Base-by-base conservation (phyloP, 495 filamentous ascomycete genomes). In the Geoglossum glabrum region DNA sequence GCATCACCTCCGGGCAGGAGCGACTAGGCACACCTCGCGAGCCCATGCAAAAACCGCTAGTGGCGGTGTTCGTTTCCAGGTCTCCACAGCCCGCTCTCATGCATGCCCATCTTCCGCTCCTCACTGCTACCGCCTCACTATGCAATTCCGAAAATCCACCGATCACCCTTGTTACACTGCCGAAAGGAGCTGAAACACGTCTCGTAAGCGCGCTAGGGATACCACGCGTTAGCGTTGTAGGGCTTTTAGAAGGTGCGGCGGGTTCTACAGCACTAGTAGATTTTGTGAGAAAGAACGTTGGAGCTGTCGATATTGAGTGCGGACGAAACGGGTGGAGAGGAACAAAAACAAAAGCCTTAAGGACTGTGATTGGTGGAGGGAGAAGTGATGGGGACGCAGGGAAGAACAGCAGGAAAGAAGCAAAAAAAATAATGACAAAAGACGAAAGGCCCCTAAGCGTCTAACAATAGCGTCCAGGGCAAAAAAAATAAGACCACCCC, bases 21-120 rank as follows among this genome's bases (percentile, higher is more conserved):
- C 70, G 30, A 27, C 27, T 21, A 30, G 31, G 50, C 23, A 17
- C 21, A 59, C 59, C 10, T 27, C 55, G 21, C 62, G 62, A 2
- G 7, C 11, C 17, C 23, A 52, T 13, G 11, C 25, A 6, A 3
- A 43, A 43, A 17, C 64, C 55, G 21, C 17, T 77, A 55, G 69
- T 71, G 11, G 69, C 70, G 11, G 69, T 84, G 25, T 83, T 84
- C 60, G 72, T 77, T 34, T 65, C 73, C 27, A 70, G 70, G 46
- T 75, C 74, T 27, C 72, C 70, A 17, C 73, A 75, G 33, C 70
- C 77, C 17, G 66, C 73, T 30, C 64, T 70, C 17, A 70, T 80
- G 46, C 68, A 80, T 64, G 71, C 73, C 9, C 81, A 85, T 61
- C 72, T 85, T 43, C 81, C 81, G 26, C 72, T 76, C 52, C 74